phyloP scores from a whole-genome alignment of 2,329 filamentous ascomycete species.

The Hypoxylon sp. region DNA sequence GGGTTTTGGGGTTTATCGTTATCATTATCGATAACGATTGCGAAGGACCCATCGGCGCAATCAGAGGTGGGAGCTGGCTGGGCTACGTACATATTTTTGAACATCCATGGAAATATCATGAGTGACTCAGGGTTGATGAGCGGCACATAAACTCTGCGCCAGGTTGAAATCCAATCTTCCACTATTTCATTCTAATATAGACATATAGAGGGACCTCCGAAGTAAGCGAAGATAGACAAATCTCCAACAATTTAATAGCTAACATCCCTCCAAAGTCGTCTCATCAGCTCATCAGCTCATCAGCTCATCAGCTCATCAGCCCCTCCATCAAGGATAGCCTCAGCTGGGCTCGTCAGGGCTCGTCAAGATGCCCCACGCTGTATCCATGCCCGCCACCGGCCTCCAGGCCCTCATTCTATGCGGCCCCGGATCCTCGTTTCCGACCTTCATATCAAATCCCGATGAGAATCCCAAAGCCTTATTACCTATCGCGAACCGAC shows the following conservation, averaged over 20 bases:
- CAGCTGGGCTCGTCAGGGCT: conserved; percentile 38
- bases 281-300: conserved; percentile 21
- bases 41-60: background rate
- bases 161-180: background rate
- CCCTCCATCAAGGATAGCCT: conserved; percentile 37
- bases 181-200: background rate
- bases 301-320: conserved; percentile 20
- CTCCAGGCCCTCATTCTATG: conserved; percentile 88
- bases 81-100: conserved; percentile 12
- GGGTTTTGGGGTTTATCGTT: background rate
- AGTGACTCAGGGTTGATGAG: conserved; percentile 19
- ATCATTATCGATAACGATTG: conserved; percentile 44
- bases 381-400: conserved; percentile 79
- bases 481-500: conserved; percentile 84
- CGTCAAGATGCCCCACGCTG: conserved; percentile 79
- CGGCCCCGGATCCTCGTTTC: conserved; percentile 84
- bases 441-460: conserved; percentile 85
- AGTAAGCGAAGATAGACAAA: background rate
- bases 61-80: background rate
- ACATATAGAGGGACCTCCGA: background rate
- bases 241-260: background rate
- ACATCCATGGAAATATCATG: conserved; percentile 7
- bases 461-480: conserved; percentile 87
- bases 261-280: background rate
- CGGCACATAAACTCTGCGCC: background rate